These are phyloP conservation scores for Zygosaccharomyces gambellarensis DNA, from an alignment of 805 yeast genomes.

Conservation along the genomic window DNA sequence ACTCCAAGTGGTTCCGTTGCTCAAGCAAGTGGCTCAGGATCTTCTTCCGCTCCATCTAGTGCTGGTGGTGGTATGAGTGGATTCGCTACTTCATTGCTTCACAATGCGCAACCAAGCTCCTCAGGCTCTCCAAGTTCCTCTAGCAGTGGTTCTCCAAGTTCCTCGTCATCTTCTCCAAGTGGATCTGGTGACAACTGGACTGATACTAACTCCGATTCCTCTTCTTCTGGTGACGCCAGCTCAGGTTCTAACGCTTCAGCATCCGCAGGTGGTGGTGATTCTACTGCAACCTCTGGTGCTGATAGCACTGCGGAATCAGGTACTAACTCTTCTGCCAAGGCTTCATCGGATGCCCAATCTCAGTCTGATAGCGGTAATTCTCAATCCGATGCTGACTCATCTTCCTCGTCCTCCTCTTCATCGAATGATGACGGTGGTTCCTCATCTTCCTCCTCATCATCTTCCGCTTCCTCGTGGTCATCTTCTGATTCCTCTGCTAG, in stretches of 20 bases:
- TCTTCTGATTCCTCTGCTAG: conserved; percentile 22
- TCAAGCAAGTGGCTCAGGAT: too few relatives aligned
- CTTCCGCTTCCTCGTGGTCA: conserved; percentile 29
- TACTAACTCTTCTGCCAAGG: conserved; percentile 35
- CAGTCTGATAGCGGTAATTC: conserved; percentile 20
- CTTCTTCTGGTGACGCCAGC: conserved; percentile 6
- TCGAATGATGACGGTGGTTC: conserved; percentile 17
- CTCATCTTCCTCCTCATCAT: conserved; percentile 17
- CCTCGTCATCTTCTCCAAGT: conserved; percentile 8
- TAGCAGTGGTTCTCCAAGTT: neutral
- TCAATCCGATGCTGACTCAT: conserved; percentile 12
- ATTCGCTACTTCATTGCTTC: neutral
- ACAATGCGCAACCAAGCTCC: neutral
- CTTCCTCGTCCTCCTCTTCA: conserved; percentile 19
- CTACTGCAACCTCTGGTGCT: conserved; percentile 18
- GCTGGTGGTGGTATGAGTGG: neutral
- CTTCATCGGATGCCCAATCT: conserved; percentile 26
- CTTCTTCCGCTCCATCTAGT: neutral
- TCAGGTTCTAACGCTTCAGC: conserved; percentile 25
- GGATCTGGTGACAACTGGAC: neutral
- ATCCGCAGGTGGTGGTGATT: conserved; percentile 21
- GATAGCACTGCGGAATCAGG: conserved; percentile 27
- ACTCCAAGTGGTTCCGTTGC: neutral
- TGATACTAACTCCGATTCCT: neutral
- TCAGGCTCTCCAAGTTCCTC: conserved; percentile 5